Conservation (phyloP, 768 basidiomycete species). For the Macrolepiota fuliginosa region DNA sequence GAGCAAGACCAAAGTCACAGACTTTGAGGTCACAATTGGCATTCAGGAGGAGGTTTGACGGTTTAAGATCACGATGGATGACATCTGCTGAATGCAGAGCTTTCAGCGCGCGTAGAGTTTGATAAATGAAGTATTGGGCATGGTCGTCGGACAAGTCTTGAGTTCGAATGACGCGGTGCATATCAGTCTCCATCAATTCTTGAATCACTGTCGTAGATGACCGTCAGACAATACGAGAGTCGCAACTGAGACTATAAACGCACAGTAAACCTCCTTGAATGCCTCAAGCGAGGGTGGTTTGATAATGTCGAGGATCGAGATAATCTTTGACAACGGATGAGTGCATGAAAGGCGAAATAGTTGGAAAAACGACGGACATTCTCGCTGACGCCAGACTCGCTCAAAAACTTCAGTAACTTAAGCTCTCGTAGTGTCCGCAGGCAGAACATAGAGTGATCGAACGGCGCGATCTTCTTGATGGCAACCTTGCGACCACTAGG, state of each 20-base stretch:
- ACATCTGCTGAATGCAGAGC: conserved; percentile 95
- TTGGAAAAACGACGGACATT: conserved; percentile 49
- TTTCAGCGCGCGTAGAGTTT: conserved; percentile 92
- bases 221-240: background rate
- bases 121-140: conserved; percentile 97
- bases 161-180: conserved; percentile 94
- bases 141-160: conserved; percentile 95
- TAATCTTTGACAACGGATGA: conserved; percentile 50
- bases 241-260: conserved; percentile 9
- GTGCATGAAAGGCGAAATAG: conserved; percentile 5
- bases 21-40: conserved; percentile 97
- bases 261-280: conserved; percentile 78
- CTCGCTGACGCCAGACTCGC: conserved; percentile 86
- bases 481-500: conserved; percentile 91
- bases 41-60: conserved; percentile 92
- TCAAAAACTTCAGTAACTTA: conserved; percentile 79
- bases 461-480: conserved; percentile 95
- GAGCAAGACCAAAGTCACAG: conserved; percentile 91
- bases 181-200: conserved; percentile 90
- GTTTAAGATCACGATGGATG: conserved; percentile 93
- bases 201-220: conserved; percentile 55
- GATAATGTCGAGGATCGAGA: conserved; percentile 93
- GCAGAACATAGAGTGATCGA: conserved; percentile 96
- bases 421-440: conserved; percentile 86
- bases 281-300: conserved; percentile 69